A percentile compares a stretch with the other conserved stretches of the same genome.
phyloP scores from a whole-genome alignment of 768 basidiomycete genomes.

The Mycena leptocephala region DNA sequence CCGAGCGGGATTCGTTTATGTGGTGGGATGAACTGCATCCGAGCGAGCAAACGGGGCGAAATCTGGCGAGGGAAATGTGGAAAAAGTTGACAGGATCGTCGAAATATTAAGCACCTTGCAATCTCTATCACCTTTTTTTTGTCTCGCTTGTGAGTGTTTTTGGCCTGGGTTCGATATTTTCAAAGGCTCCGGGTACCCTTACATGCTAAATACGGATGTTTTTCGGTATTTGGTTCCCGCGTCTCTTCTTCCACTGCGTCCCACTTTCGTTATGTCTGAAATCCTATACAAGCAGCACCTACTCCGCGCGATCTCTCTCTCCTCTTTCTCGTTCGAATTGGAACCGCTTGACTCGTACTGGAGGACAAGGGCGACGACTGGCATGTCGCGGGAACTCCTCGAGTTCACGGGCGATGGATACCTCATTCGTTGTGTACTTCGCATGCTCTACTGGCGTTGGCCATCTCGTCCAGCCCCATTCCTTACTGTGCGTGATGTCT shows the following conservation, averaged over 20 bases:
- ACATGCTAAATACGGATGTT: neutral
- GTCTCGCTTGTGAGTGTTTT: neutral
- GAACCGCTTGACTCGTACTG: neutral
- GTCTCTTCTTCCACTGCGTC: neutral
- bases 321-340: neutral
- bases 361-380: neutral
- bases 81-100: slow-evolving; percentile 26
- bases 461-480: neutral
- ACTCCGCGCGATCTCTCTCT: neutral
- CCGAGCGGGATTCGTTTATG: slow-evolving; percentile 40
- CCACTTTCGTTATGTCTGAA: neutral
- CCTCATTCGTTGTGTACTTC: slow-evolving; percentile 3
- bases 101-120: slow-evolving; percentile 6
- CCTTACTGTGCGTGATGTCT: neutral
- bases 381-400: slow-evolving; percentile 5
- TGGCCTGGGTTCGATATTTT: neutral
- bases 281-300: neutral
- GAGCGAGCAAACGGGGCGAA: slow-evolving; percentile 39
- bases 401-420: slow-evolving; percentile 10
- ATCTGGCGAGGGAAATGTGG: slow-evolving; percentile 35
- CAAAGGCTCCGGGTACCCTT: neutral
- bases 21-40: slow-evolving; percentile 37
- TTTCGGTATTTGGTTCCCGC: neutral
- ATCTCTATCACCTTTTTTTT: too few relatives aligned
- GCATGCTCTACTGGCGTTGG: neutral